These are phyloP conservation scores for Xylariomycetidae sp. DNA, from an alignment of 2,329 filamentous ascomycete genomes.

Conservation along the genomic window DNA sequence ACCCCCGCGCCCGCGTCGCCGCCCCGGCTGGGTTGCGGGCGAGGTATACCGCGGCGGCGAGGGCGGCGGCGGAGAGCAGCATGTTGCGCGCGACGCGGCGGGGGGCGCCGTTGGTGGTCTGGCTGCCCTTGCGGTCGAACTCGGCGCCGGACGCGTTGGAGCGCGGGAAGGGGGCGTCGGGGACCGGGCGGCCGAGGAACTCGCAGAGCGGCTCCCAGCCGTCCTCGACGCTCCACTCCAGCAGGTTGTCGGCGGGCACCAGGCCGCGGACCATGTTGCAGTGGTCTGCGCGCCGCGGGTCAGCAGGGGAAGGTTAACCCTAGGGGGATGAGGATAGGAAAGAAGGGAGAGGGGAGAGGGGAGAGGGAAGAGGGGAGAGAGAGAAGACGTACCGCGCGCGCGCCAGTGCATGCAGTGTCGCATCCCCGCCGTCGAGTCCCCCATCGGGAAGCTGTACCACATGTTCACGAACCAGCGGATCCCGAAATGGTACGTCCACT, in stretches of 20 bases:
- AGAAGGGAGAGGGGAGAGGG: too few relatives aligned
- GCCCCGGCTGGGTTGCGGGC: too few relatives aligned
- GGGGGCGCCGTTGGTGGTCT: neutral
- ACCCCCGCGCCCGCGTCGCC: too few relatives aligned
- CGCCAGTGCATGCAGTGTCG: too few relatives aligned
- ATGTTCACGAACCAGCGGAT: neutral
- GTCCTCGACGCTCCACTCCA: conserved; percentile 5
- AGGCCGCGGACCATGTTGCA: conserved; percentile 28
- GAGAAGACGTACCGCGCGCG: too few relatives aligned
- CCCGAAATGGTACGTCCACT: conserved; percentile 13
- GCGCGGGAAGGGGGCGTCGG: conserved; percentile 2
- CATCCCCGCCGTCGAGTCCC: conserved; percentile 20
- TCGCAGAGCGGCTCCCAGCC: conserved; percentile 6
- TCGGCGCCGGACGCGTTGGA: neutral
- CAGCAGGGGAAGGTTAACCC: too few relatives aligned
- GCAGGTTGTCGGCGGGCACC: conserved; percentile 10
- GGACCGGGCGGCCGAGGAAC: conserved; percentile 4
- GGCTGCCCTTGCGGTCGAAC: neutral
- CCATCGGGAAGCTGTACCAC: conserved; percentile 13
- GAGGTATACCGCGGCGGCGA: too few relatives aligned
- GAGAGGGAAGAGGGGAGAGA: too few relatives aligned
- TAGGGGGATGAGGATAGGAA: too few relatives aligned
- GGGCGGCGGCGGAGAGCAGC: too few relatives aligned
- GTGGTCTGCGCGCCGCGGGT: too few relatives aligned
- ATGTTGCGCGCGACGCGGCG: too few relatives aligned